Conservation (phyloP, 2,329 filamentous ascomycete species). For the Ilyonectria sp. region DNA sequence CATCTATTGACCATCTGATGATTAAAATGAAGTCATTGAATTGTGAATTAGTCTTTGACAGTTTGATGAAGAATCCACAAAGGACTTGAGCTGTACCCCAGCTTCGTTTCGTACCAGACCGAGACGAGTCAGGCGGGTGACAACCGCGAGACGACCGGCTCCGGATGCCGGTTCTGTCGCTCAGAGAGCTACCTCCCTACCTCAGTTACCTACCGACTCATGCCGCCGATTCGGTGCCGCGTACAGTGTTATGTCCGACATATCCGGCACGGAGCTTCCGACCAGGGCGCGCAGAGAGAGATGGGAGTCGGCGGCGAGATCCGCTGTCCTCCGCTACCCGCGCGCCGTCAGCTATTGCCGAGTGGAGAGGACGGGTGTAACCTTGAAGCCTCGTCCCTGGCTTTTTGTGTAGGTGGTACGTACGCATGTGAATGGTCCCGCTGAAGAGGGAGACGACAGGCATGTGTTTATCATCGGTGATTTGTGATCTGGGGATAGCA, state of each 20-base stretch:
- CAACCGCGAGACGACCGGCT: background rate
- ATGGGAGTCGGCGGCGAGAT: constrained; percentile 3
- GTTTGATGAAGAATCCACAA: no score
- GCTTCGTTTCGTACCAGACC: background rate
- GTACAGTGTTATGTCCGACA: constrained; percentile 22
- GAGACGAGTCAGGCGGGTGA: background rate
- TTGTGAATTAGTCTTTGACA: background rate
- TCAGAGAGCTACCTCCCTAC: background rate
- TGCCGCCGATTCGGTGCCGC: constrained; percentile 28
- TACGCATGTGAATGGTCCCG: background rate
- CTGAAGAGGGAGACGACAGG: background rate
- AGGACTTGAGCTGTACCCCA: no score
- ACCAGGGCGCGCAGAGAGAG: background rate
- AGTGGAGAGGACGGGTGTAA: background rate
- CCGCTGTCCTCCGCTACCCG: background rate
- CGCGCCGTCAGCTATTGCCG: background rate
- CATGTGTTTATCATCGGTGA: background rate
- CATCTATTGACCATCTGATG: constrained; percentile 13
- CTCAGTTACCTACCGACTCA: background rate
- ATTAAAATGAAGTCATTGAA: no score
- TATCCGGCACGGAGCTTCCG: constrained; percentile 15
- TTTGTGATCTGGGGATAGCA: background rate
- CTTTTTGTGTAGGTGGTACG: background rate
- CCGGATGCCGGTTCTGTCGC: background rate
- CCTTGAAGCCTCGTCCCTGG: background rate